phyloP scores from a whole-genome alignment of 495 filamentous ascomycete species.

The Penicillium paradoxum region DNA sequence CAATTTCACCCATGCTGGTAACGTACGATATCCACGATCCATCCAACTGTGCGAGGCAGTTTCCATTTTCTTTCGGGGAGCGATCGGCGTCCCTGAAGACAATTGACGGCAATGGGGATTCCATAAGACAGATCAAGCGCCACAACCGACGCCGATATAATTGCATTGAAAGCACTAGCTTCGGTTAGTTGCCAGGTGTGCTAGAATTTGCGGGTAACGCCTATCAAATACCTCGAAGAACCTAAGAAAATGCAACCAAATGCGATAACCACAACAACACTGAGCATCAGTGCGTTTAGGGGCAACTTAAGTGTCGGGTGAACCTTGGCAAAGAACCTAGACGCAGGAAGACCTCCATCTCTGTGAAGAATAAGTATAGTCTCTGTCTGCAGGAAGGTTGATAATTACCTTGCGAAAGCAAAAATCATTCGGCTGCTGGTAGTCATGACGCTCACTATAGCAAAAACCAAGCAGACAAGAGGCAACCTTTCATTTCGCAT shows the following conservation, averaged over 20 bases:
- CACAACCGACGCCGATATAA: slow-evolving; percentile 66
- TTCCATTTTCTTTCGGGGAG: slow-evolving; percentile 57
- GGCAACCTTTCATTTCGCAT: slow-evolving; percentile 44
- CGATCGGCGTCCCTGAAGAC: slow-evolving; percentile 55
- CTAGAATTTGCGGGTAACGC: neutral
- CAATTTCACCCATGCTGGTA: slow-evolving; percentile 15
- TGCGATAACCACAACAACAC: slow-evolving; percentile 54
- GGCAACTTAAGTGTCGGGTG: slow-evolving; percentile 59
- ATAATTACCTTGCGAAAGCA: slow-evolving; percentile 52
- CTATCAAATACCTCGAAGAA: slow-evolving; percentile 50
- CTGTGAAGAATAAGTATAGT: slow-evolving; percentile 22
- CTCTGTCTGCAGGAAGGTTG: neutral
- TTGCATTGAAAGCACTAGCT: slow-evolving; percentile 50
- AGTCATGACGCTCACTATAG: slow-evolving; percentile 63
- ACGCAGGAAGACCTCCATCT: slow-evolving; percentile 65
- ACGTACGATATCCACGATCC: slow-evolving; percentile 55
- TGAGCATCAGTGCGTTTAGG: slow-evolving; percentile 61
- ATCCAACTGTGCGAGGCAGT: slow-evolving; percentile 51
- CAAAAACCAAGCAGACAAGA: slow-evolving; percentile 63
- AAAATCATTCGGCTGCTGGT: slow-evolving; percentile 70
- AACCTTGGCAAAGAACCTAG: slow-evolving; percentile 54
- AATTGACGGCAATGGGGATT: slow-evolving; percentile 63
- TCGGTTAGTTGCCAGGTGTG: neutral
- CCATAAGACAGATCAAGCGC: slow-evolving; percentile 65
- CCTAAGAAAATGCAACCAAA: slow-evolving; percentile 70